Base-by-base conservation (phyloP, 2,329 filamentous ascomycete genomes). In the Didymella arachidicola region DNA sequence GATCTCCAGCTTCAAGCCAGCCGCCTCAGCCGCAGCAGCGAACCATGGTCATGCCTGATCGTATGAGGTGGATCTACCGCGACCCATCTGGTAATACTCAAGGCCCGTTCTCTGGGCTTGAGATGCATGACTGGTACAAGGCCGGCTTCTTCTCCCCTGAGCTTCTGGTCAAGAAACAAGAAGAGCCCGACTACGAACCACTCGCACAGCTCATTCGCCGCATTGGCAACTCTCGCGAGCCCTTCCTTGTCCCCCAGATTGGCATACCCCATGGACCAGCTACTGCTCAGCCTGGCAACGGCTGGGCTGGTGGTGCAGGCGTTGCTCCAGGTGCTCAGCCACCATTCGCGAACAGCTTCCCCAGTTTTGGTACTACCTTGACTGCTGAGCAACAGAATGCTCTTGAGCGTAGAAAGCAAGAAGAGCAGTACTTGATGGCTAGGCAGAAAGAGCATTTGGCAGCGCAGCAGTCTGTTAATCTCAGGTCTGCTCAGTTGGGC, bases 71-170 rank as follows among this genome's bases (percentile, higher is more conserved):
- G 95, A 94, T 97, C 18, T 99, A 99, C 74, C 88, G 96, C 51
- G 95, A 99, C 74, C 95, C 95, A 5, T 92, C 96, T 73, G 93
- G 93, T 22, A 90, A 92, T 62, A 89, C 92, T 6, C 95, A 99
- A 74, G 95, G 95, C 0, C 95, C 95, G 0, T 99, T 95, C 79
- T 97, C 93, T 38, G 95, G 95, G 1, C 81, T 99, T 48, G 95
- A 99, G 78, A 99, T 99, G 95, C 96, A 99, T 68, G 96, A 99
- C 70, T 99, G 95, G 95, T 99, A 98, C 80, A 98, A 98, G 77
- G 94, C 93, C 36, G 93, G 94, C 44, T 99, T 98, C 80, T 99
- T 99, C 79, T 96, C 92, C 0, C 89, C 94, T 0, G 94, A 99
- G 69, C 83, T 99, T 19, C 87, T 96, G 42, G 95, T 99, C 30